Percentiles rank a stretch among this genome's conserved stretches.
These are phyloP conservation scores for Kuraishia ogatae DNA, from an alignment of 805 yeast species.

Conservation along the genomic window DNA sequence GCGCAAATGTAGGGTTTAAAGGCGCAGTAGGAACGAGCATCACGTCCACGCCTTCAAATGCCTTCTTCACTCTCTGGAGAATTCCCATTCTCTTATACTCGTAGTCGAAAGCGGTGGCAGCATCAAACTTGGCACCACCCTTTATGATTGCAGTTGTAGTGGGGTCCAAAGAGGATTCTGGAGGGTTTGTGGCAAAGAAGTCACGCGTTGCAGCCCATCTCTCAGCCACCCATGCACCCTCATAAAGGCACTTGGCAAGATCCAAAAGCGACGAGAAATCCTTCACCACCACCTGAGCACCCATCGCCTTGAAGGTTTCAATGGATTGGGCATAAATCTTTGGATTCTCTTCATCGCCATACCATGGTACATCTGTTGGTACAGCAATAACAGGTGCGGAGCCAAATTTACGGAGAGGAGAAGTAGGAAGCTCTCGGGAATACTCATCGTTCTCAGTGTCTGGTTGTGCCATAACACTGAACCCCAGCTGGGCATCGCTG, in stretches of 20 bases:
- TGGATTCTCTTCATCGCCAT: constrained; percentile 73
- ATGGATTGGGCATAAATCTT: constrained; percentile 57
- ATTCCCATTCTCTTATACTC: constrained; percentile 85
- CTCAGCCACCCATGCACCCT: constrained; percentile 99
- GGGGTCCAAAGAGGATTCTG: constrained; percentile 68
- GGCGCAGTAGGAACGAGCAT: constrained; percentile 92
- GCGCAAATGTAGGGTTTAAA: constrained; percentile 73
- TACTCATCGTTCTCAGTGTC: constrained; percentile 69
- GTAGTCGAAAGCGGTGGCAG: constrained; percentile 74
- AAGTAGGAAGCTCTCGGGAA: constrained; percentile 65
- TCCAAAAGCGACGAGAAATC: constrained; percentile 74
- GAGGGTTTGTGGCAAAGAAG: constrained; percentile 63
- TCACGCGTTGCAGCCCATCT: constrained; percentile 78
- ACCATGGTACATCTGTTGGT: constrained; percentile 71
- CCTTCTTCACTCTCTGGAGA: constrained; percentile 49
- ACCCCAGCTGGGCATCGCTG: constrained; percentile 74
- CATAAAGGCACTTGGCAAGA: constrained; percentile 82
- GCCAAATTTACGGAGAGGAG: constrained; percentile 54
- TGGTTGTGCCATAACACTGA: constrained; percentile 60
- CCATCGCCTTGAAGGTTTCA: constrained; percentile 36
- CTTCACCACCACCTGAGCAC: constrained; percentile 49
- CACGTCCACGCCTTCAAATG: constrained; percentile 59
- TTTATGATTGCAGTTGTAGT: constrained; percentile 69
- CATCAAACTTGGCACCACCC: constrained; percentile 71
- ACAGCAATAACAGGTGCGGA: constrained; percentile 61